A percentile compares a stretch with the other conserved stretches of the same genome.
Conservation (phyloP, 208 protist genomes). For the Phytomonas sp. region DNA sequence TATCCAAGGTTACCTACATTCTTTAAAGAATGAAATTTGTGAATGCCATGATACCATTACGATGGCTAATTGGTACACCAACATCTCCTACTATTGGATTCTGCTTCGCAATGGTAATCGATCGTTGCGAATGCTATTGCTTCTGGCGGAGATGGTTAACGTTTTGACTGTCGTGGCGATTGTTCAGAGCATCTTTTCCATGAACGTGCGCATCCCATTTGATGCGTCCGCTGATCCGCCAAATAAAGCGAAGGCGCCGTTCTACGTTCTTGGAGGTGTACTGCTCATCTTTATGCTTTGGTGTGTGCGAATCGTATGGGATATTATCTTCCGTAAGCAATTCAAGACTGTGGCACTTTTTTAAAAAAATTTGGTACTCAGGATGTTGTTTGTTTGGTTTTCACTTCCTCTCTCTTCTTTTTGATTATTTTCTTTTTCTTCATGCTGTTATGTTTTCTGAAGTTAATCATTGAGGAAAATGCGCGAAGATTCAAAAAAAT, state of each 20-base stretch:
- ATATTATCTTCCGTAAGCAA: conserved; percentile 26
- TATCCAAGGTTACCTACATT: conserved; percentile 50
- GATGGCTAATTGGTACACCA: conserved; percentile 83
- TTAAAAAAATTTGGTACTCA: conserved; percentile 10
- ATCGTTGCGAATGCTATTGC: conserved; percentile 59
- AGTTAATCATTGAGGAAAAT: background rate
- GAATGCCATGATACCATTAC: conserved; percentile 78
- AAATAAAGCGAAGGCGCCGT: conserved; percentile 30
- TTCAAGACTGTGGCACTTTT: conserved; percentile 61
- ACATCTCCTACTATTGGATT: conserved; percentile 64
- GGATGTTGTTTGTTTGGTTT: background rate
- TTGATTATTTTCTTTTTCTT: conserved; percentile 11
- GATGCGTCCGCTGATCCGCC: conserved; percentile 41
- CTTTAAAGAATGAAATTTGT: conserved; percentile 60
- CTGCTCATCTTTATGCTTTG: conserved; percentile 34
- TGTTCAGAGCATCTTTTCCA: conserved; percentile 71
- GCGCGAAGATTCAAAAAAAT: background rate
- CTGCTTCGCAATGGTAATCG: conserved; percentile 57
- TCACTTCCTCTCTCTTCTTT: conserved; percentile 10
- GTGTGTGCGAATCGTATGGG: conserved; percentile 27
- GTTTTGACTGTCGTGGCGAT: conserved; percentile 78
- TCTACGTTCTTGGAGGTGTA: conserved; percentile 48
- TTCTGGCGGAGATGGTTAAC: conserved; percentile 67
- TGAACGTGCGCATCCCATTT: conserved; percentile 76
- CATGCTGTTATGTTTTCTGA: background rate